Percentiles rank a stretch among this genome's conserved stretches.
Conservation (phyloP, 2,329 filamentous ascomycete species). For the Cordyceps cicadae region DNA sequence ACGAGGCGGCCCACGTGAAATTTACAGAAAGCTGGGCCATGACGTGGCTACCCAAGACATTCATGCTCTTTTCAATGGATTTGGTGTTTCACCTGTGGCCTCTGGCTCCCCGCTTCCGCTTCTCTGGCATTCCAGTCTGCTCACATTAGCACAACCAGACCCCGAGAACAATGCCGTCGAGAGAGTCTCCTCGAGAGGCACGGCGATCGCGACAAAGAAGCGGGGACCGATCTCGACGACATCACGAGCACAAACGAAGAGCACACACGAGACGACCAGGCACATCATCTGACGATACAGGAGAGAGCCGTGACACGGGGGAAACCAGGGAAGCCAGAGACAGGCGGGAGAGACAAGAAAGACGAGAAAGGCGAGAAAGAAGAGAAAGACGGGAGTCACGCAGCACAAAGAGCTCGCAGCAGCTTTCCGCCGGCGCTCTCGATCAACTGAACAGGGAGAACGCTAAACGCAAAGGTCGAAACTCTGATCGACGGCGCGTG, state of each 20-base stretch:
- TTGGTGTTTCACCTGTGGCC: not conserved
- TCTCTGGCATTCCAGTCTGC: slow-evolving; percentile 20
- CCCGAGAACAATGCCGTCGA: slow-evolving; percentile 26
- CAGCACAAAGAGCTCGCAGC: slow-evolving; percentile 15
- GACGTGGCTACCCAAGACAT: slow-evolving; percentile 11
- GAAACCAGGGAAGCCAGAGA: slow-evolving; percentile 9
- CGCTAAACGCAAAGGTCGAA: slow-evolving; percentile 36
- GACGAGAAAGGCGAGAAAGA: slow-evolving; percentile 14
- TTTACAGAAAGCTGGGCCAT: slow-evolving; percentile 4
- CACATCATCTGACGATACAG: slow-evolving; percentile 27
- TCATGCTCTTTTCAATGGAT: not conserved
- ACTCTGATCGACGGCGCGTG: slow-evolving; percentile 30
- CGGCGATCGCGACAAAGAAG: slow-evolving; percentile 22
- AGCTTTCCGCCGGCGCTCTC: slow-evolving; percentile 47
- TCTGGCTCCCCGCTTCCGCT: not conserved
- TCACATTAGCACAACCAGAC: slow-evolving; percentile 10
- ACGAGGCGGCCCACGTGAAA: slow-evolving; percentile 7
- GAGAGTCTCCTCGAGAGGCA: slow-evolving; percentile 24
- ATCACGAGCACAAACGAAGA: slow-evolving; percentile 29
- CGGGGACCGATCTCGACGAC: slow-evolving; percentile 23
- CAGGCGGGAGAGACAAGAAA: slow-evolving; percentile 17
- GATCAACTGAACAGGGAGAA: slow-evolving; percentile 59
- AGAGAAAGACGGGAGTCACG: slow-evolving; percentile 11
- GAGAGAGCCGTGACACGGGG: slow-evolving; percentile 13
- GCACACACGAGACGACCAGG: slow-evolving; percentile 25